Base-by-base conservation (phyloP, 371 early-diverging fungal genomes). In the Coemansia sp. region DNA sequence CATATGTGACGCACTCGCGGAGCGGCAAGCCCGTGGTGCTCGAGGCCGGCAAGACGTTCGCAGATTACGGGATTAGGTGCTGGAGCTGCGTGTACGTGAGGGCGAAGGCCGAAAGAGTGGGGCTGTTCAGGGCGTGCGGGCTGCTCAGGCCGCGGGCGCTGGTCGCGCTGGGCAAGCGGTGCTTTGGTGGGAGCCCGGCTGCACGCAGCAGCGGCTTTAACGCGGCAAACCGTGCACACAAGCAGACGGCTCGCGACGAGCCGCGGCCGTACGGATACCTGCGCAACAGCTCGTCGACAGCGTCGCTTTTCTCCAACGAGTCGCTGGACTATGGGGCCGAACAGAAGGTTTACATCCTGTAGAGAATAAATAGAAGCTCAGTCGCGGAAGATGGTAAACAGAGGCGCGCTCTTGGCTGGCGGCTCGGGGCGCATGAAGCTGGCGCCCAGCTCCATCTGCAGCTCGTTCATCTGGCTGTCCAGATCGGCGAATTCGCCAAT, bases 401-500 rank as follows among this genome's bases (percentile, higher is more conserved):
- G 1, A 9, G 62, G 62, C 16, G 45, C 16, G 47, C 47, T 47
- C 6, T 47, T n/a, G 26, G 47, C 26, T 26, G 7, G 20, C 3
- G 7, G 11, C 41, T 41, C 41, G 11, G 16, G 43, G 14, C 43
- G 47, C 26, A 47, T 12, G 26, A 50, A 53, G 40, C 52, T 45
- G 10, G 49, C 40, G n/a, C 68, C 61, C 3, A 72, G 64, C 31
- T 60, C 53, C 68, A 71, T 59, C 36, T 69, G 66, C 40, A 71
- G 62, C 43, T 76, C 72, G 50, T 54, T 58, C 64, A 76, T 67
- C 36, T 76, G 72, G 34, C 63, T 59, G 11, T 67, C 71, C 20
- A 76, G 36, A 1, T 61, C 62, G 2, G 57, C 71, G 51, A 71
- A 67, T 60, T 76, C 72, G 16, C 72, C 72, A 35, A 76, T 67